phyloP scores from a whole-genome alignment of 345 rosid genomes.

The Diplotaxis tenuifolia region DNA sequence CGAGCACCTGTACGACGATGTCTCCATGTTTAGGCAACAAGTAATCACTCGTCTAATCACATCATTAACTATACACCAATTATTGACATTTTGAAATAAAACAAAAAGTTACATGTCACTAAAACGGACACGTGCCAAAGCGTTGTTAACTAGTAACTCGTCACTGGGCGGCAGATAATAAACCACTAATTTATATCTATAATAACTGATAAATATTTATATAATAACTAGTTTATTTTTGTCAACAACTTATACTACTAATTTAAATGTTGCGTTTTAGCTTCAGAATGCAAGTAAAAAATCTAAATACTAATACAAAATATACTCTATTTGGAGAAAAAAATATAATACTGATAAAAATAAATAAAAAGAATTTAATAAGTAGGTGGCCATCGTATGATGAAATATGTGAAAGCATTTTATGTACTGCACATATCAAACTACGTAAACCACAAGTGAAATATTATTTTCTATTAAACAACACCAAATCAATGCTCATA shows the following conservation, averaged over 20 bases:
- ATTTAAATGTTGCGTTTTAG: background rate
- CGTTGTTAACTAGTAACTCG: constrained; percentile 2
- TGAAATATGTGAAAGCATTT: background rate
- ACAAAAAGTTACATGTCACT: background rate
- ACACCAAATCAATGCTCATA: background rate
- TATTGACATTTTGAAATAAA: constrained; percentile 10
- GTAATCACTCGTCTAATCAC: constrained; percentile 29
- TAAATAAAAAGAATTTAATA: background rate
- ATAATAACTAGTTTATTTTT: background rate
- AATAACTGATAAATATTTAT: too few relatives aligned
- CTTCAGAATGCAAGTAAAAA: background rate
- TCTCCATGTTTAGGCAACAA: constrained; percentile 32
- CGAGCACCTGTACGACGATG: constrained; percentile 18
- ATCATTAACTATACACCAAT: constrained; percentile 5
- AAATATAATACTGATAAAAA: background rate
- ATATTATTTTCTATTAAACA: background rate
- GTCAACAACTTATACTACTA: background rate
- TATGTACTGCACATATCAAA: background rate
- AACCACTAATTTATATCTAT: background rate
- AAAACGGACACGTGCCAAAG: constrained; percentile 15
- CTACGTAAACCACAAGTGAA: background rate
- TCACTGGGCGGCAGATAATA: constrained; percentile 12
- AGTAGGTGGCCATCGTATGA: background rate
- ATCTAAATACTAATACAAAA: background rate
- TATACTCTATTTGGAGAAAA: background rate